These are phyloP conservation scores for Pleurotus djamor DNA, from an alignment of 768 basidiomycete species.

Conservation along the genomic window DNA sequence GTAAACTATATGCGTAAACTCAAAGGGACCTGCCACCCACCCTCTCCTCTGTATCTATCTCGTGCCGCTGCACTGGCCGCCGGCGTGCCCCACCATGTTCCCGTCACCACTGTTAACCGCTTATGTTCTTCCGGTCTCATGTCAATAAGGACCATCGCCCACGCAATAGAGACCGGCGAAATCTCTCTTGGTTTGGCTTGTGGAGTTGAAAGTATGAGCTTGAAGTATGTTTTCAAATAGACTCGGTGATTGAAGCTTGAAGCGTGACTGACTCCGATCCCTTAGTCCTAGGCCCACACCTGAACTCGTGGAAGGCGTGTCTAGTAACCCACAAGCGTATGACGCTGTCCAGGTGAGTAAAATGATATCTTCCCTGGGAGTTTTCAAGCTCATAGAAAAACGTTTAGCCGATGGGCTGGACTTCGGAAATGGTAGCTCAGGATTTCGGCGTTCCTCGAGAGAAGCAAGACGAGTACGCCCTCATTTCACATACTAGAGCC, in stretches of 20 bases:
- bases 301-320: conserved; percentile 55
- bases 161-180: conserved; percentile 82
- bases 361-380: background rate
- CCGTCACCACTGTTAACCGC: conserved; percentile 90
- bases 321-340: conserved; percentile 58
- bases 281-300: conserved; percentile 74
- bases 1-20: background rate
- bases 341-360: conserved; percentile 69
- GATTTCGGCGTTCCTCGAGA: conserved; percentile 74
- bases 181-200: conserved; percentile 84
- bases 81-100: conserved; percentile 82
- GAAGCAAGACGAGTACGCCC: conserved; percentile 88
- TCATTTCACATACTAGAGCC: conserved; percentile 84
- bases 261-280: background rate
- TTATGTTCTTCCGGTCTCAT: conserved; percentile 94
- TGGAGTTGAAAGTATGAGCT: conserved; percentile 81
- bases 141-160: conserved; percentile 89
- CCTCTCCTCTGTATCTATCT: conserved; percentile 79
- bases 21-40: conserved; percentile 79
- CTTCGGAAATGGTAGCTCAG: conserved; percentile 87
- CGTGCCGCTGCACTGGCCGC: conserved; percentile 86
- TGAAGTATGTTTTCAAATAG: conserved; percentile 47
- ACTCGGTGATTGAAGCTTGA: background rate
- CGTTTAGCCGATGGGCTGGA: conserved; percentile 90
- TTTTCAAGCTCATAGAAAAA: background rate